phyloP scores from a whole-genome alignment of 2,329 filamentous ascomycete genomes.

The Pseudocercospora eumusae region DNA sequence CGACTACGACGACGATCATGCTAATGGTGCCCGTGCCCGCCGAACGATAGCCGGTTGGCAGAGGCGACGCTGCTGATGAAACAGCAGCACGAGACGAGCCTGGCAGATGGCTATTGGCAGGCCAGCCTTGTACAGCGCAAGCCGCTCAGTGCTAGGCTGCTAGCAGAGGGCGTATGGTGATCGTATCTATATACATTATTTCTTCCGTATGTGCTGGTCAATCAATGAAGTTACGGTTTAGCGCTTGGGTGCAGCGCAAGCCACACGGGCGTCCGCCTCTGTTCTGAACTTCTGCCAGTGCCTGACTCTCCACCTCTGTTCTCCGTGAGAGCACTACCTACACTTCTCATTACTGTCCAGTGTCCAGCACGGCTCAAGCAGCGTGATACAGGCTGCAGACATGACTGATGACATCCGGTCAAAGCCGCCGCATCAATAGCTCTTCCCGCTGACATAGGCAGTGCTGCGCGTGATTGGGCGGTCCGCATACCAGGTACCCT shows the following conservation, averaged over 20 bases:
- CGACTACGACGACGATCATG: background rate
- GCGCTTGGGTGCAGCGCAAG: conserved; percentile 1
- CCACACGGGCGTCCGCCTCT: conserved; percentile 1
- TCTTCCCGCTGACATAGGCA: background rate
- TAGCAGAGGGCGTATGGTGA: background rate
- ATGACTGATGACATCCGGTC: conserved; percentile 10
- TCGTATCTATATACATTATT: background rate
- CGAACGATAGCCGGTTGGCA: background rate
- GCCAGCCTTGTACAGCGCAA: background rate
- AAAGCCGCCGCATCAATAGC: background rate
- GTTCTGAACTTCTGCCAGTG: background rate
- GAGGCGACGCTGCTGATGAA: background rate
- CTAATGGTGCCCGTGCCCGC: background rate
- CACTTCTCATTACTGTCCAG: background rate
- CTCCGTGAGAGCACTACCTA: no score
- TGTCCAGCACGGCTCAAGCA: no score
- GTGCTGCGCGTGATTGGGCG: background rate
- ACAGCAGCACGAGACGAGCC: background rate
- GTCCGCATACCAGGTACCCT: conserved; percentile 3
- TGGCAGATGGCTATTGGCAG: background rate
- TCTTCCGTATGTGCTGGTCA: background rate
- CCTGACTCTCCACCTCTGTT: conserved; percentile 6
- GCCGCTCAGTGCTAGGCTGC: background rate
- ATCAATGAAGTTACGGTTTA: background rate
- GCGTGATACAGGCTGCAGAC: no score